These are phyloP conservation scores for Calocybe indica DNA, from an alignment of 768 basidiomycete genomes.

Conservation along the genomic window DNA sequence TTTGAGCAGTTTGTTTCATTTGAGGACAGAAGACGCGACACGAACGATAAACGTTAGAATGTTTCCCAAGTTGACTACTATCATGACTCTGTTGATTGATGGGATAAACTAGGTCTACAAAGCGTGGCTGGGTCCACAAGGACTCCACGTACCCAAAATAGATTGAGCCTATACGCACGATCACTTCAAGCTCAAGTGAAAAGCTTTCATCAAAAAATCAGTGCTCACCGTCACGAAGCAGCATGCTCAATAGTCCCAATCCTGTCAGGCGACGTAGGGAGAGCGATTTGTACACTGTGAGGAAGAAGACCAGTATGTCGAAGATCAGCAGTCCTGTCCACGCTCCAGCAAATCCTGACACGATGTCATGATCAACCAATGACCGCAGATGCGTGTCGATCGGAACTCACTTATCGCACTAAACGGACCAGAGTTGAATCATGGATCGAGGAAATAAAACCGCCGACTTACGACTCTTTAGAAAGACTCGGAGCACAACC, in stretches of 20 bases:
- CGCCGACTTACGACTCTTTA: no score
- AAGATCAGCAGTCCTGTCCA: conserved; percentile 14
- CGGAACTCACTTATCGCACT: no score
- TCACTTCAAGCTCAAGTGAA: no score
- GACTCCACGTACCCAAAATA: not conserved
- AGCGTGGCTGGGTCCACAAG: no score
- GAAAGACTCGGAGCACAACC: no score
- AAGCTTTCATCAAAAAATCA: not conserved
- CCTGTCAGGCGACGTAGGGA: no score
- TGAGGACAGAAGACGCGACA: not conserved
- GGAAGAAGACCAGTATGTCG: conserved; percentile 12
- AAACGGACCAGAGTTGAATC: no score
- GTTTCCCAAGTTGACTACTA: not conserved
- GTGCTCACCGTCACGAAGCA: conserved; percentile 13
- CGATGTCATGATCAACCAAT: not conserved
- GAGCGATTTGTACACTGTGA: conserved; percentile 14
- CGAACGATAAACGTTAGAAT: not conserved
- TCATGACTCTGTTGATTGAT: not conserved
- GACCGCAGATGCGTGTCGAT: no score
- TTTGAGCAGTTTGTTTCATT: not conserved
- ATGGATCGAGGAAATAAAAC: no score
- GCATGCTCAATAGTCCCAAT: conserved; percentile 1
- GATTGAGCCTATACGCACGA: not conserved
- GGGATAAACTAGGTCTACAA: no score
- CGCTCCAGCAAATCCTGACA: conserved; percentile 6